Percentiles rank a stretch among this genome's conserved stretches.
phyloP scores from a whole-genome alignment of 164 flowering plant genomes.

The Annona cherimola region DNA sequence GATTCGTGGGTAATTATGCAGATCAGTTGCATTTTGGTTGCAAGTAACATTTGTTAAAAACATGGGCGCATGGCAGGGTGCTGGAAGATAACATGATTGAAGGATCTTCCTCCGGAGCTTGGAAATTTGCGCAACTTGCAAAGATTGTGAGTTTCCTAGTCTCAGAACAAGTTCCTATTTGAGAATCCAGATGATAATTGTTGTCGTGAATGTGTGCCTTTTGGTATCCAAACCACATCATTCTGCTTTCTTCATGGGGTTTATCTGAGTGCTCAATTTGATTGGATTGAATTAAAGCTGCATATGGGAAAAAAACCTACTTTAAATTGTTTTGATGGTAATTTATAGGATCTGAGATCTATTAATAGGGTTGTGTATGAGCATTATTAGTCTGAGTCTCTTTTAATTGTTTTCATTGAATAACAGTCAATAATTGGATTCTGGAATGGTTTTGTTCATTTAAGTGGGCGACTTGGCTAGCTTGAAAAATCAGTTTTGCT shows the following conservation, averaged over 20 bases:
- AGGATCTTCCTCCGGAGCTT: constrained; percentile 28
- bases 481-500: no score
- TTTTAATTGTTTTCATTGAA: no score
- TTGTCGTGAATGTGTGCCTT: not conserved
- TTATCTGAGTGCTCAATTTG: not conserved
- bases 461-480: no score
- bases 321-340: no score
- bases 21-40: not conserved
- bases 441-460: no score
- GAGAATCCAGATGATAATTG: not conserved
- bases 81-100: constrained; percentile 24
- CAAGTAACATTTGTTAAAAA: not conserved
- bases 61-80: constrained; percentile 11
- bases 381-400: no score
- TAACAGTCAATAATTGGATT: no score
- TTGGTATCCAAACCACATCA: not conserved
- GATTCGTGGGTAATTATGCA: not conserved
- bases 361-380: no score
- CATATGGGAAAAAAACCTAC: no score
- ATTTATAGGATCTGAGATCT: no score
- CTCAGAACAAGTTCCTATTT: no score
- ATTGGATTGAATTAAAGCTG: not conserved
- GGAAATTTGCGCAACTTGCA: constrained; percentile 19
- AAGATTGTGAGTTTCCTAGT: constrained; percentile 19
- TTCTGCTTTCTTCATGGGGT: not conserved